phyloP scores from a whole-genome alignment of 352 stramenopile species.

The Globisporangium radiosum region DNA sequence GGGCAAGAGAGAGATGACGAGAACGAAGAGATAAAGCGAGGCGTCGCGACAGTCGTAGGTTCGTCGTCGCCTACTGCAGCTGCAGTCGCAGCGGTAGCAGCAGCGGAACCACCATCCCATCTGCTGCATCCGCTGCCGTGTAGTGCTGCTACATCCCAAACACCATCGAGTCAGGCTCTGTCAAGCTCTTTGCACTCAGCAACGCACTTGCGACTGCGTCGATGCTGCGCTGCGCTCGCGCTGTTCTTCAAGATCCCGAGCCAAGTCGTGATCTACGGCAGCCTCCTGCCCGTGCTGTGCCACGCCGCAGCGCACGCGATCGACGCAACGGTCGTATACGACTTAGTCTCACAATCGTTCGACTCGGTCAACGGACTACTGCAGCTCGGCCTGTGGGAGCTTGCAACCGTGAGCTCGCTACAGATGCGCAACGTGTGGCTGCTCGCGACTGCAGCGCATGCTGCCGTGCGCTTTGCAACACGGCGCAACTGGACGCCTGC shows the following conservation, averaged over 20 bases:
- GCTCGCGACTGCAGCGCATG: constrained; percentile 6
- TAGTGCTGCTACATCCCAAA: too few relatives aligned
- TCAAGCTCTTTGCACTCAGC: too few relatives aligned
- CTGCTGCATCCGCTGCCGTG: too few relatives aligned
- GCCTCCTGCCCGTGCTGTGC: background rate
- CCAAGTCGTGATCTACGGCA: constrained; percentile 4
- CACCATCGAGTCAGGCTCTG: too few relatives aligned
- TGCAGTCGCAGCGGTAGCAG: background rate
- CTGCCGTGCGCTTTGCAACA: constrained; percentile 3
- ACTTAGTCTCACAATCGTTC: constrained; percentile 15
- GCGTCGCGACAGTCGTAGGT: too few relatives aligned
- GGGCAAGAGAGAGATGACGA: background rate
- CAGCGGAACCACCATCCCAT: too few relatives aligned
- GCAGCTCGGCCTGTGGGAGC: constrained; percentile 13
- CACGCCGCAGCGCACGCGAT: constrained; percentile 2
- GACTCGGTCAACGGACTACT: constrained; percentile 14
- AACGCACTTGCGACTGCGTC: too few relatives aligned
- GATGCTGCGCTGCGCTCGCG: too few relatives aligned
- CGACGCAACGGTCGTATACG: constrained; percentile 5
- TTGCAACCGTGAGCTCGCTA: constrained; percentile 9
- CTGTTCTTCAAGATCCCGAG: constrained; percentile 16
- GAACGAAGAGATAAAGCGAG: too few relatives aligned
- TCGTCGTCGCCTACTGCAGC: background rate
- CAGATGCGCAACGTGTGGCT: constrained; percentile 15
- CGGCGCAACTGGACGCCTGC: constrained; percentile 9